Conservation (phyloP, 1,139 yeast genomes). For the Sugiyamaella castrensis region DNA sequence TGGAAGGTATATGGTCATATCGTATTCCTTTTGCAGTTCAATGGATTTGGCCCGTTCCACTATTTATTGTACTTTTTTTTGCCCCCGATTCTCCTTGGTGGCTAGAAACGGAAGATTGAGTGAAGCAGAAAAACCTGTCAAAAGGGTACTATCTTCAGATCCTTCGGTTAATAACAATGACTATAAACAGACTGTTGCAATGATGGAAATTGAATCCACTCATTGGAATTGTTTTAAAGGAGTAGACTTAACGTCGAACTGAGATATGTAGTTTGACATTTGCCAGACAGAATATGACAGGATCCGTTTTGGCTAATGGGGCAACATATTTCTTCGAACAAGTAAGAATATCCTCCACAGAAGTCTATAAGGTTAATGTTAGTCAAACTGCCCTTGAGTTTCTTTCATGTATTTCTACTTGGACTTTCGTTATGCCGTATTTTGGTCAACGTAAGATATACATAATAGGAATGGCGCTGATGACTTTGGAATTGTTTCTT, state of each 20-base stretch:
- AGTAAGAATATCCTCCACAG: conserved; percentile 27
- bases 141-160: conserved; percentile 33
- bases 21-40: conserved; percentile 51
- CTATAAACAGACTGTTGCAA: conserved; percentile 29
- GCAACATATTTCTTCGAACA: conserved; percentile 29
- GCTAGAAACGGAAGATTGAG: conserved; percentile 41
- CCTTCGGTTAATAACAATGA: conserved; percentile 29
- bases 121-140: conserved; percentile 39
- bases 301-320: conserved; percentile 45
- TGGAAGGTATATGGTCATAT: conserved; percentile 36
- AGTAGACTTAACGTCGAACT: conserved; percentile 53
- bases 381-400: conserved; percentile 45
- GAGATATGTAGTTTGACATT: conserved; percentile 50
- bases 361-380: conserved; percentile 30
- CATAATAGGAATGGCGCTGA: conserved; percentile 43
- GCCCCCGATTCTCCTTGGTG: conserved; percentile 62
- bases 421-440: conserved; percentile 45
- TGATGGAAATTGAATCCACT: conserved; percentile 38
- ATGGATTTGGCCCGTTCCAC: conserved; percentile 60
- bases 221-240: conserved; percentile 53
- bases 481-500: conserved; percentile 41
- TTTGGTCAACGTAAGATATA: conserved; percentile 52
- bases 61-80: conserved; percentile 49
- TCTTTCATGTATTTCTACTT: conserved; percentile 50
- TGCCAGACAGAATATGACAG: conserved; percentile 51